Evolutionary conservation across 176 grass and related monocot genomes (phyloP).

Genomic region (Musa troglodytarum): DNA sequence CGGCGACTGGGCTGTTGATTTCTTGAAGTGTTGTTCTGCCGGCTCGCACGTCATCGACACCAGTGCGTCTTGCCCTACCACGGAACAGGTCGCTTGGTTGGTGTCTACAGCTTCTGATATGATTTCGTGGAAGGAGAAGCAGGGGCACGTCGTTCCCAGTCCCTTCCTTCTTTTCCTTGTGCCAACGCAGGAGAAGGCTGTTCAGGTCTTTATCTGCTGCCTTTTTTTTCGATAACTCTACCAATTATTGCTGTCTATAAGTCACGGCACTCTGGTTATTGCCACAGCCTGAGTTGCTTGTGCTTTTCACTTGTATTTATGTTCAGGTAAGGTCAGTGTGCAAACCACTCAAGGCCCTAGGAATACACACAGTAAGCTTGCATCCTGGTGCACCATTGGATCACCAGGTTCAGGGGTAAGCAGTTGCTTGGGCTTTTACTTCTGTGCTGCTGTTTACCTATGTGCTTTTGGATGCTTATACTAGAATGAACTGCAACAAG

Average conservation of each 20-base stretch:
- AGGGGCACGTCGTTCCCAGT: slow-evolving; percentile 39
- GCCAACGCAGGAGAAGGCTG: slow-evolving; percentile 58
- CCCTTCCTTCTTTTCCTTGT: slow-evolving; percentile 76
- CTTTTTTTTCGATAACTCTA: neutral
- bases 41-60: slow-evolving; percentile 51
- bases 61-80: slow-evolving; percentile 33
- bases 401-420: slow-evolving; percentile 68
- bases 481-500: neutral
- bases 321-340: slow-evolving; percentile 56
- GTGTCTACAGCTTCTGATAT: slow-evolving; percentile 70
- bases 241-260: neutral
- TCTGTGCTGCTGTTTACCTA: neutral
- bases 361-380: slow-evolving; percentile 86
- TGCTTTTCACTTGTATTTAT: neutral
- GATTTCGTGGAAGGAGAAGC: slow-evolving; percentile 74
- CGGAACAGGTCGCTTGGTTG: slow-evolving; percentile 71
- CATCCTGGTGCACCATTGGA: slow-evolving; percentile 51
- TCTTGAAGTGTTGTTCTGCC: slow-evolving; percentile 62
- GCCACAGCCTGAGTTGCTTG: neutral
- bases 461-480: neutral
- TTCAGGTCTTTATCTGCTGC: slow-evolving; percentile 24
- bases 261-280: slow-evolving; percentile 5
- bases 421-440: neutral
- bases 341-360: slow-evolving; percentile 62
- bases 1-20: slow-evolving; percentile 68